Evolutionary conservation across 169 alveolate species (phyloP), one percentile per base, ranked within the genome.

Genomic region (Plasmodium coatneyi): DNA sequence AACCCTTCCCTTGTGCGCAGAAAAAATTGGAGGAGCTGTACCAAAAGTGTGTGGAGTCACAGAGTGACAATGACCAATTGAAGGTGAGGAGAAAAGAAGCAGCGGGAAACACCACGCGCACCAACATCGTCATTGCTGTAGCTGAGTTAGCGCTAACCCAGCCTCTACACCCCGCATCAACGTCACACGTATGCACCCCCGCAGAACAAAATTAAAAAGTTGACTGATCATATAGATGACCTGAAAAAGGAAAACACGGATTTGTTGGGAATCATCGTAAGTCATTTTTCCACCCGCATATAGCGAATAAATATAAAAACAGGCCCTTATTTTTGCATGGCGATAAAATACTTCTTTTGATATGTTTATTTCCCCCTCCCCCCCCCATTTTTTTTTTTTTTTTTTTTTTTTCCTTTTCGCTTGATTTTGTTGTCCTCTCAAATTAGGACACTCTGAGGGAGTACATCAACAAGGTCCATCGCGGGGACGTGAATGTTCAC

Each of bases 21-120:
- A 78, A 87, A 79, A 87, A 87, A 87, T 16, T 87, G 60, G 83
- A 79, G 46, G 93, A 87, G 71, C 32, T 87, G 52, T 66, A 87
- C 54, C 80, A 87, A 39, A 87, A 87, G 36, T 87, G 39, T 32
- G 5, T 87, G 34, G 76, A 87, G n/a, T 54, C 93, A 6, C 90
- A 78, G 49, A 25, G 49, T 10, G 93, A 87, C 71, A 78, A 87
- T 43, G 93, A 78, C 2, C 36, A 87, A 19, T 79, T 87, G n/a
- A 78, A 79, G 52, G 93, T 87, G 32, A 28, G 30, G 80, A 39
- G 41, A 32, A 25, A 46, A 25, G 12, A 43, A 49, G 22, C 60
- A 83, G 32, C 3, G 16, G 66, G 39, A 34, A 74, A 84, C 14
- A 7, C n/a, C 36, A 25, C n/a, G 14, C 0, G 4, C 10, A 66